Conservation (phyloP, 2,329 filamentous ascomycete species). For the Tolypocladium endophyticum region DNA sequence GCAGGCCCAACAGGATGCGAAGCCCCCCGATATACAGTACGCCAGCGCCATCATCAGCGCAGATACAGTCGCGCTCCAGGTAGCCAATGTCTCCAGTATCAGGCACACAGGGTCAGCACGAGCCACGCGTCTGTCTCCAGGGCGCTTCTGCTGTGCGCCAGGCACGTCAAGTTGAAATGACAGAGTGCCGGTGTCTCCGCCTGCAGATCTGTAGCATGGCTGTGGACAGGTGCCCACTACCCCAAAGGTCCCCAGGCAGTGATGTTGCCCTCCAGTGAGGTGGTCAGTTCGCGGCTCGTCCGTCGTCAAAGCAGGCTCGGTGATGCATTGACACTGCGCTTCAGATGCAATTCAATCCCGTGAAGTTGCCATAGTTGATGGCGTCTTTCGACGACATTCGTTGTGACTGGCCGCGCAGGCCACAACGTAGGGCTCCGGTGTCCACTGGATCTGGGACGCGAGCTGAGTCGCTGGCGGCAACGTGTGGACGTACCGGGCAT, state of each 20-base stretch:
- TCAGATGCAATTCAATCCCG: background rate
- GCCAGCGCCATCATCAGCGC: background rate
- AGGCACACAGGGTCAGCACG: background rate
- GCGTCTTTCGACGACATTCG: too few species aligned
- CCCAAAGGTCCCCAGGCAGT: background rate
- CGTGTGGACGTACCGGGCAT: slow-evolving; percentile 51
- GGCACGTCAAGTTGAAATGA: background rate
- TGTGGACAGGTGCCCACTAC: background rate
- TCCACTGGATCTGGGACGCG: slow-evolving; percentile 44
- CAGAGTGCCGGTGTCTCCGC: background rate
- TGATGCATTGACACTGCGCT: background rate
- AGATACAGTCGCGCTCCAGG: background rate
- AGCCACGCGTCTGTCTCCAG: background rate
- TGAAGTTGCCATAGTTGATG: background rate
- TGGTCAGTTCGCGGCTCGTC: background rate
- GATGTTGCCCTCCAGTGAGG: background rate
- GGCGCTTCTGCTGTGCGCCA: too few species aligned
- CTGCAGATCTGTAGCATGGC: background rate
- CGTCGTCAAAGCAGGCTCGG: background rate
- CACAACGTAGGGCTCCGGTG: slow-evolving; percentile 26
- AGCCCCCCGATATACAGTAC: background rate
- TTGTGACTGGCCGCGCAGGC: slow-evolving; percentile 21
- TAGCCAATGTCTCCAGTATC: background rate
- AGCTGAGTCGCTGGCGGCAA: slow-evolving; percentile 52
- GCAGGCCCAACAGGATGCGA: background rate